Evolutionary conservation across 73 alveolate genomes (phyloP).

Genomic region (Tetrahymena elliotti): DNA sequence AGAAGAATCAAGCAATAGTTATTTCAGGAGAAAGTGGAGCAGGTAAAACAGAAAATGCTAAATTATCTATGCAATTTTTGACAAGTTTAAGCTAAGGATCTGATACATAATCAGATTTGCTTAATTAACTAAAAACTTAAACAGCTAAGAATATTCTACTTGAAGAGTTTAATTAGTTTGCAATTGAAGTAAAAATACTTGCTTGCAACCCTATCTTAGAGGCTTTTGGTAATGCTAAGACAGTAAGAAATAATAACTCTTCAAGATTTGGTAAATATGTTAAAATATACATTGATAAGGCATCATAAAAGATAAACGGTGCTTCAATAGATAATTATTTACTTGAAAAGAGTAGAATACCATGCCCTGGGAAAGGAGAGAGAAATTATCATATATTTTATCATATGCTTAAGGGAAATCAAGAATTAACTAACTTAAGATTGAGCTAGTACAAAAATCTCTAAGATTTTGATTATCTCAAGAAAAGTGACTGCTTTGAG

Average conservation of each 20-base stretch:
- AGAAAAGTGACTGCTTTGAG: conserved; percentile 12
- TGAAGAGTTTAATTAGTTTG: conserved; percentile 2
- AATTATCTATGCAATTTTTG: conserved; percentile 79
- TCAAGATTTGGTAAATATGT: conserved; percentile 97
- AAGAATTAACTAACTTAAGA: conserved; percentile 1
- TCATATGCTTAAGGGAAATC: conserved; percentile 71
- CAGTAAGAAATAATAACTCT: conserved; percentile 80
- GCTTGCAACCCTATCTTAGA: conserved; percentile 96
- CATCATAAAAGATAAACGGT: conserved; percentile 75
- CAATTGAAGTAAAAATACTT: conserved; percentile 76
- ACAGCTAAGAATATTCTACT: conserved; percentile 8
- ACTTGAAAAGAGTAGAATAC: conserved; percentile 92
- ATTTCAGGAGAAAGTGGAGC: conserved; percentile 94
- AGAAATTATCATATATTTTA: conserved; percentile 94
- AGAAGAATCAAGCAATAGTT: conserved; percentile 78
- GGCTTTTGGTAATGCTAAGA: conserved; percentile 98
- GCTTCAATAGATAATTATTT: conserved; percentile 81
- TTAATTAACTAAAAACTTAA: background rate
- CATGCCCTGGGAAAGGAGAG: conserved; percentile 72
- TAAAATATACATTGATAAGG: conserved; percentile 70
- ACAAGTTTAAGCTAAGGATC: conserved; percentile 38
- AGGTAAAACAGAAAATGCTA: conserved; percentile 91
- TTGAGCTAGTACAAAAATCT: background rate
- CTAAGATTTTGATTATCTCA: conserved; percentile 10
- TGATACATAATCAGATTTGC: background rate